A percentile compares a stretch with the other conserved stretches of the same genome.
phyloP scores from a whole-genome alignment of 305 asterid species.

The Fraxinus dipetala region DNA sequence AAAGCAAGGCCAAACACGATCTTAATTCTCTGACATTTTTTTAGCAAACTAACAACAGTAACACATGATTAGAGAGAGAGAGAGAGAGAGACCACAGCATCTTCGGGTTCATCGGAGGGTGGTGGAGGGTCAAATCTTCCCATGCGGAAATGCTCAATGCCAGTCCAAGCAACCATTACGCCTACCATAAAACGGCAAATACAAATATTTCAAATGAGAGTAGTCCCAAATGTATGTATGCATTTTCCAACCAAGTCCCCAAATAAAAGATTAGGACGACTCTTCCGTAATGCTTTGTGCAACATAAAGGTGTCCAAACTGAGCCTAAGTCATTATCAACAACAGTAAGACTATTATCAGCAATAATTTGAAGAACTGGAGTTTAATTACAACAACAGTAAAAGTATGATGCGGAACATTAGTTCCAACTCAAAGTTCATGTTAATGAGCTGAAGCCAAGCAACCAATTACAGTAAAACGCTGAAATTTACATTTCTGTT shows the following conservation, averaged over 20 bases:
- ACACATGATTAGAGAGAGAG: neutral
- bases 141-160: slow-evolving; percentile 79
- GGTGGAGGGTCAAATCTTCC: slow-evolving; percentile 97
- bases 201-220: neutral
- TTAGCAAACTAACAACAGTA: neutral
- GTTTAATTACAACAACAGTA: neutral
- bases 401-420: neutral
- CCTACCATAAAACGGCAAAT: slow-evolving; percentile 38
- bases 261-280: neutral
- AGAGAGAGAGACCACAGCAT: slow-evolving; percentile 58
- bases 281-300: neutral
- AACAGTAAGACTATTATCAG: neutral
- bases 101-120: slow-evolving; percentile 77
- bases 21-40: neutral
- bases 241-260: neutral
- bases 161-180: slow-evolving; percentile 96
- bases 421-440: neutral
- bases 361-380: neutral
- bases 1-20: neutral
- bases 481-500: neutral
- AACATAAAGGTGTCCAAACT: neutral
- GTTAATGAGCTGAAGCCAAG: neutral
- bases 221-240: neutral
- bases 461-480: neutral
- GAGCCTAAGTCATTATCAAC: neutral